A percentile compares a stretch with the other conserved stretches of the same genome.
These are phyloP conservation scores for Helminthosporium solani DNA, from an alignment of 2,329 filamentous ascomycete species.

Conservation along the genomic window DNA sequence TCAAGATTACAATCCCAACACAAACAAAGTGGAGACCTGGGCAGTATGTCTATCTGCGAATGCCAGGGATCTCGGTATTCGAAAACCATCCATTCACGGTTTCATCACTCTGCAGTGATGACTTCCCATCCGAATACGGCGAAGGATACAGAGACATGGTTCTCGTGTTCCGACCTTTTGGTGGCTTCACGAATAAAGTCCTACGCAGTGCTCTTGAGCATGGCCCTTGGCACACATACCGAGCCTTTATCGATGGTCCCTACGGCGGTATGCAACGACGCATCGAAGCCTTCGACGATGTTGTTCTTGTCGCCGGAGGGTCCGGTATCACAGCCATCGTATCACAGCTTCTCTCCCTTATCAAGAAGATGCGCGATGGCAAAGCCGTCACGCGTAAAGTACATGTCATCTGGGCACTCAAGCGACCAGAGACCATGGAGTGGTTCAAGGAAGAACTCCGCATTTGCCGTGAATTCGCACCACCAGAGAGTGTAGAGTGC, in stretches of 20 bases:
- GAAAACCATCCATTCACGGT: constrained; percentile 97
- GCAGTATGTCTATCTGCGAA: constrained; percentile 91
- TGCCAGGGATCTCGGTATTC: constrained; percentile 86
- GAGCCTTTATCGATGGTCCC: constrained; percentile 88
- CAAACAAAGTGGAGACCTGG: constrained; percentile 91
- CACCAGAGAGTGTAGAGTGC: constrained; percentile 84
- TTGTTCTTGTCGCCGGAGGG: constrained; percentile 88
- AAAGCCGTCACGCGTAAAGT: constrained; percentile 91
- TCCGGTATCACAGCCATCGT: constrained; percentile 93
- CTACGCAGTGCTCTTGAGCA: constrained; percentile 80
- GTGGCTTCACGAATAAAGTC: constrained; percentile 84
- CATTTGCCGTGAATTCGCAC: constrained; percentile 86
- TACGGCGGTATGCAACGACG: constrained; percentile 93
- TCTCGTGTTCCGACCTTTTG: constrained; percentile 87
- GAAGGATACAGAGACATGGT: constrained; percentile 85
- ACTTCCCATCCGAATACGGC: constrained; percentile 90
- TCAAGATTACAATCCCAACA: constrained; percentile 92
- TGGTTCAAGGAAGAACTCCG: constrained; percentile 96
- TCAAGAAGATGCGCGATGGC: constrained; percentile 92
- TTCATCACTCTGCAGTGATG: constrained; percentile 85
- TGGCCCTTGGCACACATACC: constrained; percentile 87
- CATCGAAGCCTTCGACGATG: constrained; percentile 88
- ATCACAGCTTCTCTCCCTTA: constrained; percentile 87
- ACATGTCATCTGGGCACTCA: constrained; percentile 91
- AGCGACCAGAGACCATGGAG: constrained; percentile 88